These are phyloP conservation scores for Tripterygium wilfordii DNA, from an alignment of 177 flowering plant species.

Conservation along the genomic window DNA sequence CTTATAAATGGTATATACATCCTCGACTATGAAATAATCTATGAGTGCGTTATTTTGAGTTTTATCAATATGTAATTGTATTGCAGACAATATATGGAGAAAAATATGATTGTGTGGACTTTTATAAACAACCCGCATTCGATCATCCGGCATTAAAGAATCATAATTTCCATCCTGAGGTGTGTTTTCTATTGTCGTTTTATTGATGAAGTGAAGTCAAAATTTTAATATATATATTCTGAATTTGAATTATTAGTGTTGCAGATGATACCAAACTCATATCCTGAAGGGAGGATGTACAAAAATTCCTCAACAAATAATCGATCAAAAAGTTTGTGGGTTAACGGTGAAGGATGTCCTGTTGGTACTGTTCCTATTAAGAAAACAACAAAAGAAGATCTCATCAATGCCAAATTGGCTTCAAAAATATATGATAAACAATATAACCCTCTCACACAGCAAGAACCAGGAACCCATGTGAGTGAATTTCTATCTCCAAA, in stretches of 20 bases:
- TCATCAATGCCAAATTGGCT: not conserved
- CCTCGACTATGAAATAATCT: too few relatives aligned
- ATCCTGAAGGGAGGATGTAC: not conserved
- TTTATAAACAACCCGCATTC: slow-evolving; percentile 2
- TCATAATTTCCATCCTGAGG: not conserved
- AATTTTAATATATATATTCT: not conserved
- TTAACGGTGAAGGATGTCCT: slow-evolving; percentile 1
- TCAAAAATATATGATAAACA: not conserved
- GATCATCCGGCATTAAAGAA: slow-evolving; percentile 1
- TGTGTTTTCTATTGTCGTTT: not conserved
- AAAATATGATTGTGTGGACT: not conserved
- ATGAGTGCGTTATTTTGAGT: too few relatives aligned
- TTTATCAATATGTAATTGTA: too few relatives aligned
- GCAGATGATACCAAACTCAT: not conserved
- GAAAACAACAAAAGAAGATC: not conserved
- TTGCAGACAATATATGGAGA: slow-evolving; percentile 1
- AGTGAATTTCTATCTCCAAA: not conserved
- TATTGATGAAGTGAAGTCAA: too few relatives aligned
- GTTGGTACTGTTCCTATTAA: not conserved
- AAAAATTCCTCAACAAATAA: not conserved
- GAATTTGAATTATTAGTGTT: too few relatives aligned
- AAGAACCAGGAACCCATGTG: not conserved
- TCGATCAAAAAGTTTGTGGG: not conserved
- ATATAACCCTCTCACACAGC: not conserved
- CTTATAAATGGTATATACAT: too few relatives aligned